Evolutionary conservation across 805 yeast genomes (phyloP), one percentile per base, ranked within the genome.

Genomic region (Cyberlindnera samutprakarnensis): DNA sequence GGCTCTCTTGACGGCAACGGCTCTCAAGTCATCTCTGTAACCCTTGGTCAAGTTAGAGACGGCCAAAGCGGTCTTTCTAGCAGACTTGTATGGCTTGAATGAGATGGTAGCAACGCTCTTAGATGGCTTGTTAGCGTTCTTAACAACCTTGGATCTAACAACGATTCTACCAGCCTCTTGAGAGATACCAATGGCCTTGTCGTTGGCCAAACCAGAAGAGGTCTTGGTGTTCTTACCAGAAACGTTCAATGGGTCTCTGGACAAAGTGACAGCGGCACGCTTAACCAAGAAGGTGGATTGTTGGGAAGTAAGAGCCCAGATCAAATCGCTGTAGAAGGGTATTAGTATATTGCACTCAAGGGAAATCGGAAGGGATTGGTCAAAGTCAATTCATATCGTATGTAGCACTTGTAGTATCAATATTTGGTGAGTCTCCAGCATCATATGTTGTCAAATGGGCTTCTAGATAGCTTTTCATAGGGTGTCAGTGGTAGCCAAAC

Each of bases 241-340:
- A 43, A 59, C 56, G 64, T 68, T 68, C 47, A 69, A 56, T 48
- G 74, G 73, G 58, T 70, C 75, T 35, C 59, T 49, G 44, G 74
- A 68, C 54, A 66, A 58, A 39, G 47, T 52, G 36, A 54, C 53
- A 39, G 64, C 68, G 41, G 61, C 41, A 45, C 68, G 58, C 66
- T 66, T 68, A 43, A 68, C 71, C 37, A 68, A 57, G 64, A 44
- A 68, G 40, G 66, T 48, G 36, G 65, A 57, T 62, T 68, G 58
- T 46, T 56, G 48, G 47, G 69, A 66, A 59, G 70, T 59, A 34
- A 69, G 50, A 46, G 64, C 68, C 75, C 75, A 68, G 61, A 68
- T 53, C 38, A 68, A 61, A 47, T 69, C 75, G 65, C 55, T 56
- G 33, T n/a, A 6, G 11, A n/a, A n/a, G n/a, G n/a, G n/a, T n/a